Evolutionary conservation across 148 eudicot species (phyloP), one percentile per base, ranked within the genome.

Genomic region (Rhododendron griersonianum): DNA sequence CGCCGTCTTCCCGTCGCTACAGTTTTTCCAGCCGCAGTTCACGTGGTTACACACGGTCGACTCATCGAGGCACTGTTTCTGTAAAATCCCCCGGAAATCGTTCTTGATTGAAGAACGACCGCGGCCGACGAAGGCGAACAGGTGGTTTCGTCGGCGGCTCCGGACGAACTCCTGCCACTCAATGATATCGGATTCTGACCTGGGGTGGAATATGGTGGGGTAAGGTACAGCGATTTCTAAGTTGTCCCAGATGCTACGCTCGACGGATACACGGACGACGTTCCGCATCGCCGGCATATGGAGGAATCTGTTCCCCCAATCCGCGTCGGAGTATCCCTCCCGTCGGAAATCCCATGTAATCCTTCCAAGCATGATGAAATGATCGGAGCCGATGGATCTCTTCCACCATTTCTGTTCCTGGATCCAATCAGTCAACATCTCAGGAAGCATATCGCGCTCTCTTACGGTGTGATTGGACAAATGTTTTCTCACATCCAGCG

Each of bases 191-290:
- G 80, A 19, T 41, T 55, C 87, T 0, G 89, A 59, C 11, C 83
- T 59, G 9, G 98, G 99, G 92, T 96, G 99, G 89, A 96, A 96
- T 59, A 94, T 93, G 18, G 96, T 93, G 19, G 99, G 99, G 78
- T 96, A 96, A 3, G 96, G 96, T 1, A 92, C 93, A 73, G 92
- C 95, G 85, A 94, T 84, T 65, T 94, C 96, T 86, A 91, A 88
- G 77, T 91, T 84, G 87, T 94, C 96, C 95, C 93, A 91, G 7
- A 90, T 87, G 88, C 90, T 86, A 4, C 91, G 89, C 85, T 94
- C 96, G 25, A 94, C 91, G 16, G 92, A 47, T 15, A 94, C 74
- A 7, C 96, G 91, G 30, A 93, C 91, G 67, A 92, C 87, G 87
- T 91, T 91, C n/a, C 87, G 85, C 96, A 94, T 94, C 53, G 19